phyloP scores from a whole-genome alignment of 2,329 filamentous ascomycete species.

The Apiospora saccharicola region DNA sequence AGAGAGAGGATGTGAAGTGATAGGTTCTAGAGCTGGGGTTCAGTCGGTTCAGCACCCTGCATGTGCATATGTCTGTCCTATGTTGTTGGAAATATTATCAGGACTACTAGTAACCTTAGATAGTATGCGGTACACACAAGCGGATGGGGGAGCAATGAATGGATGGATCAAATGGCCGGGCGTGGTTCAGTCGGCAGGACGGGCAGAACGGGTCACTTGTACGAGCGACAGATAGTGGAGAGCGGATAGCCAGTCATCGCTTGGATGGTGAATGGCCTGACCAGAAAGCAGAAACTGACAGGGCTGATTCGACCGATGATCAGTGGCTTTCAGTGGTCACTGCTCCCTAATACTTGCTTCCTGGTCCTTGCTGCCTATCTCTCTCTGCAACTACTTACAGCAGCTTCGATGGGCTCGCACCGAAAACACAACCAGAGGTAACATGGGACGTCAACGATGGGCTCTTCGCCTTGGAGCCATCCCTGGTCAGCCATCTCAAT shows the following conservation, averaged over 20 bases:
- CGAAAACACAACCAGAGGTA: neutral
- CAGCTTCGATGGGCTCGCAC: too few species aligned
- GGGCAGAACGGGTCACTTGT: neutral
- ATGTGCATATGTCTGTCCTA: conserved; percentile 8
- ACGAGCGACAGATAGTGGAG: neutral
- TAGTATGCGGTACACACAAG: neutral
- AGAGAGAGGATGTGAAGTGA: neutral
- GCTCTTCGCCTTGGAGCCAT: neutral
- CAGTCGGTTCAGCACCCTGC: conserved; percentile 7
- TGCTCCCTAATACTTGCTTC: neutral
- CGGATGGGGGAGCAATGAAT: neutral
- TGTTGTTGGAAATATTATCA: neutral
- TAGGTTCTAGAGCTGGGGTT: neutral
- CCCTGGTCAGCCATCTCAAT: neutral
- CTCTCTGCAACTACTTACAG: neutral
- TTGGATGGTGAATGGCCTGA: neutral
- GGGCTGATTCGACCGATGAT: conserved; percentile 12
- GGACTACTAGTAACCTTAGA: too few species aligned
- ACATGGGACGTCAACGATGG: conserved; percentile 5
- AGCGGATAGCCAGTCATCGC: neutral
- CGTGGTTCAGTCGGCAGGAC: neutral
- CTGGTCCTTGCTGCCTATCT: neutral
- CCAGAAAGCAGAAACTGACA: neutral
- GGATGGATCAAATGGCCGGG: conserved; percentile 8
- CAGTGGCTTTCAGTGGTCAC: neutral